Evolutionary conservation across 495 filamentous ascomycete genomes (phyloP).

Genomic region (Cercophora samala): DNA sequence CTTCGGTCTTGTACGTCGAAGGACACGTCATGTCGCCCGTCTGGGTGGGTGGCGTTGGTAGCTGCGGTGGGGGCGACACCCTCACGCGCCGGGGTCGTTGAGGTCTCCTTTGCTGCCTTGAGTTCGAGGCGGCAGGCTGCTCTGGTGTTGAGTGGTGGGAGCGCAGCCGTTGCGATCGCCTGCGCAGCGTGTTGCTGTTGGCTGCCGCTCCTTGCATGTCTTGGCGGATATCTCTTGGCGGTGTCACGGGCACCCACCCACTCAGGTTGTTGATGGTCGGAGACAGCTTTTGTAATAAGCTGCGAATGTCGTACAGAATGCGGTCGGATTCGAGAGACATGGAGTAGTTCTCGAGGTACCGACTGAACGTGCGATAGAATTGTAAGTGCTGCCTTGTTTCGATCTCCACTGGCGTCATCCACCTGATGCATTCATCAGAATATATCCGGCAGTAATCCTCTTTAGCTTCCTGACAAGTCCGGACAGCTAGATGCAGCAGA

Average conservation of each 20-base stretch:
- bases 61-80: not conserved
- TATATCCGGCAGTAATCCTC: not conserved
- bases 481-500: not conserved
- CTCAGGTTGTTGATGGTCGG: not conserved
- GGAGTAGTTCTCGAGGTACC: not conserved
- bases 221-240: not conserved
- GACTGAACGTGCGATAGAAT: not conserved
- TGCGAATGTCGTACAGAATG: not conserved
- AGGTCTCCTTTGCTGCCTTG: not conserved
- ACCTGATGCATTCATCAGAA: not conserved
- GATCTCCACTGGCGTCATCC: not conserved
- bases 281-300: not conserved
- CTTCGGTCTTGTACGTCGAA: not conserved
- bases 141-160: not conserved
- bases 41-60: not conserved
- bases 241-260: not conserved
- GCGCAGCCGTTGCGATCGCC: not conserved
- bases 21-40: not conserved
- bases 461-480: not conserved
- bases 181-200: not conserved
- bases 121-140: not conserved
- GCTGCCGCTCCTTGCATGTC: not conserved
- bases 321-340: not conserved
- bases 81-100: not conserved
- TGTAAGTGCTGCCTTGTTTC: not conserved